Evolutionary conservation across 2,329 filamentous ascomycete genomes (phyloP).

Genomic region (Parascedosporium putredinis): DNA sequence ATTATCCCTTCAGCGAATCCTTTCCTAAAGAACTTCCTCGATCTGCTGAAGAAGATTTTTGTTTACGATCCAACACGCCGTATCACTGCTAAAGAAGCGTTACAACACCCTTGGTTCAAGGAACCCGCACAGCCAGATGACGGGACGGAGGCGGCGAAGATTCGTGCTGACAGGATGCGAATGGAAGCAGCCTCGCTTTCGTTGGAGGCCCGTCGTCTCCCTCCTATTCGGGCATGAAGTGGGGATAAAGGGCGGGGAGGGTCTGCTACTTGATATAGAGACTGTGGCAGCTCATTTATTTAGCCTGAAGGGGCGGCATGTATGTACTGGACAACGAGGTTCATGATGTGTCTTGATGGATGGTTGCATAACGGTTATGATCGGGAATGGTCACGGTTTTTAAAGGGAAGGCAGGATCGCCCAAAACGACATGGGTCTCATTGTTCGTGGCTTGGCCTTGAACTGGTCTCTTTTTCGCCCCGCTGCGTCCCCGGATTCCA

Average conservation of each 20-base stretch:
- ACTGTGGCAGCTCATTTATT: too few relatives aligned
- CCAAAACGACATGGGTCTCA: too few relatives aligned
- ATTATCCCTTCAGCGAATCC: conserved; percentile 50
- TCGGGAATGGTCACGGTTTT: too few relatives aligned
- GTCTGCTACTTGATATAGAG: too few relatives aligned
- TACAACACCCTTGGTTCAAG: conserved; percentile 59
- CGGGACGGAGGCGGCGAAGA: conserved; percentile 57
- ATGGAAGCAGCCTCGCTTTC: conserved; percentile 24
- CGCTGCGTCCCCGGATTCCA: too few relatives aligned
- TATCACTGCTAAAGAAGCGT: conserved; percentile 55
- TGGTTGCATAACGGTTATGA: too few relatives aligned
- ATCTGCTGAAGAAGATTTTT: conserved; percentile 56
- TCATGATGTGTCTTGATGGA: too few relatives aligned
- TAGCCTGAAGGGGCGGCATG: too few relatives aligned
- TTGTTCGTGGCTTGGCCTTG: too few relatives aligned
- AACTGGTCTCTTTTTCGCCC: not conserved
- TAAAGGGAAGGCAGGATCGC: not conserved
- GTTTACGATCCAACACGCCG: conserved; percentile 56
- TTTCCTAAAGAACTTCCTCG: conserved; percentile 53
- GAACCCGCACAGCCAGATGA: conserved; percentile 54
- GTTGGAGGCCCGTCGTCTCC: conserved; percentile 3
- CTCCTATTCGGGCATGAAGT: conserved; percentile 5
- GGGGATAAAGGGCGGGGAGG: too few relatives aligned
- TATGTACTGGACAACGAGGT: too few relatives aligned
- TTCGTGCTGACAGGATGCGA: conserved; percentile 42